Base-by-base conservation (phyloP, 2,329 filamentous ascomycete genomes). In the Penicillium sp. region DNA sequence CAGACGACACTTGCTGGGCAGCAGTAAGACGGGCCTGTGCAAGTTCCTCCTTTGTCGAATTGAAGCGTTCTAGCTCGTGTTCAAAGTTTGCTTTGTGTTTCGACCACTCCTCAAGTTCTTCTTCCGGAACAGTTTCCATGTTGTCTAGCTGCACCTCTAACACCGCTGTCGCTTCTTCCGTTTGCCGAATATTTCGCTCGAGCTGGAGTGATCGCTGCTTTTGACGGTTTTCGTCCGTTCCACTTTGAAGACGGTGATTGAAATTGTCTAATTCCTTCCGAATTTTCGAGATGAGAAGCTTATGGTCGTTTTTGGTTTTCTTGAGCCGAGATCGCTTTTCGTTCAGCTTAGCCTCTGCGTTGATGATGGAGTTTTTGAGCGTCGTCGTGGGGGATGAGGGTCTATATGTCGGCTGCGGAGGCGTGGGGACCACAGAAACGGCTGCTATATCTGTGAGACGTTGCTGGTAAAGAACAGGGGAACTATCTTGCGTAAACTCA, bases 311-410 rank as follows among this genome's bases (percentile, higher is more conserved):
- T 62, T 83, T 84, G 53, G 78, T 79, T 63, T 83, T 83, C 68
- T 83, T 85, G 49, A 84, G 71, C 40, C 82, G 81, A 60, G 82
- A 80, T 47, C 83, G 81, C 52, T 80, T 79, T 58, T 87, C 85
- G 56, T 81, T 81, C 23, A 87, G 71, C 64, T 85, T 85, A 48
- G 79, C 76, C 66, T 87, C 84, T 34, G 83, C 83, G 34, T 84
- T 83, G 57, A 81, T 75, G 50, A 88, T 86, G 7, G 85, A 87
- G 55, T 87, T 86, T 68, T 82, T 86, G 47, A 88, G 74, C 1
- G 85, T 87, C 14, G 85, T 87, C 13, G 81, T 83, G 14, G 85
- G 85, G 21, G 85, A 87, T 34, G 84, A 84, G 42, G 85, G 85
- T 39, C 84, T 81, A 51, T 87, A 78, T 26, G 82, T 78, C 57